Percentiles rank a stretch among this genome's conserved stretches.
These are phyloP conservation scores for Eutrema salsugineum DNA, from an alignment of 441 rosid genomes.

Conservation along the genomic window DNA sequence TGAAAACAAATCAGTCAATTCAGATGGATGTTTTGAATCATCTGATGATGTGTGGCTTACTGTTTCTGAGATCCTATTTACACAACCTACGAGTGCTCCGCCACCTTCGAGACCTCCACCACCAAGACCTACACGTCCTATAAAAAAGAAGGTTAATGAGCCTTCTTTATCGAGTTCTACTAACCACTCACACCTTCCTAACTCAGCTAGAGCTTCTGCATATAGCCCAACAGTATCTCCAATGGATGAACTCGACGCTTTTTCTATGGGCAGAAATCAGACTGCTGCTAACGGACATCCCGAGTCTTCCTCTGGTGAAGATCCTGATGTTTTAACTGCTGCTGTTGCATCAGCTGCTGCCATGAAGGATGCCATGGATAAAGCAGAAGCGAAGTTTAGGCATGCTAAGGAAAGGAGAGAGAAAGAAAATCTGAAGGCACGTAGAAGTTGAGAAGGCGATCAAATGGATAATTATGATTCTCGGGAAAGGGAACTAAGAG, in stretches of 20 bases:
- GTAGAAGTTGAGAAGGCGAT: slow-evolving; percentile 66
- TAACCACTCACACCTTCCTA: slow-evolving; percentile 41
- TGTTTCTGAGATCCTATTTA: slow-evolving; percentile 85
- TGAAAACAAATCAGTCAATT: slow-evolving; percentile 36
- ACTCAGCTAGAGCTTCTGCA: slow-evolving; percentile 36
- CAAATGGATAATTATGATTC: slow-evolving; percentile 54
- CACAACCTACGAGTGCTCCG: slow-evolving; percentile 76
- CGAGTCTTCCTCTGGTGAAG: slow-evolving; percentile 50
- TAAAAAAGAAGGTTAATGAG: slow-evolving; percentile 49
- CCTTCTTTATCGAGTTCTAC: slow-evolving; percentile 47
- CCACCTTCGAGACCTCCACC: slow-evolving; percentile 98
- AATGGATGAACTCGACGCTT: slow-evolving; percentile 70
- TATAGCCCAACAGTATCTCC: slow-evolving; percentile 42
- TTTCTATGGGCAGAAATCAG: slow-evolving; percentile 48
- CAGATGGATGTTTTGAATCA: slow-evolving; percentile 49
- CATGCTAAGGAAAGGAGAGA: slow-evolving; percentile 82
- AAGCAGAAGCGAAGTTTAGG: slow-evolving; percentile 89
- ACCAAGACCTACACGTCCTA: slow-evolving; percentile 66
- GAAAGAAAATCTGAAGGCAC: slow-evolving; percentile 65
- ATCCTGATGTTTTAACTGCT: slow-evolving; percentile 36
- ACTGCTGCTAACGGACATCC: slow-evolving; percentile 40
- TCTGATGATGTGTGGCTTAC: slow-evolving; percentile 84
- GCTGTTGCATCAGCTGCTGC: slow-evolving; percentile 86
- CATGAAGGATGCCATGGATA: slow-evolving; percentile 95
- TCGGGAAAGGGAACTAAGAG: slow-evolving; percentile 60